Conservation (phyloP, 2,329 filamentous ascomycete genomes). For the Penicillium sp. region DNA sequence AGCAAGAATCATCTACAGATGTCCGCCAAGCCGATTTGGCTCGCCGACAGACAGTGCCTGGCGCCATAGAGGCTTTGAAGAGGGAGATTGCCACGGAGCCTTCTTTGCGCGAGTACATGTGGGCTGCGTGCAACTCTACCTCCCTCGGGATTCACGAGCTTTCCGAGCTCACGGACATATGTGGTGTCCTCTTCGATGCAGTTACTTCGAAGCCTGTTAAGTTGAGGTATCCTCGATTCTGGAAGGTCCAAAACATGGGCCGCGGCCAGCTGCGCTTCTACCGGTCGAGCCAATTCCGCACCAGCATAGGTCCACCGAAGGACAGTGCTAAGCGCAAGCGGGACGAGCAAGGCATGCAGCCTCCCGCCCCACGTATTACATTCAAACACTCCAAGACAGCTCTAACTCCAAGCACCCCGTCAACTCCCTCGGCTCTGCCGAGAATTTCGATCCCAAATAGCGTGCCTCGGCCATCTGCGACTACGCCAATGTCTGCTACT, state of each 20-base stretch:
- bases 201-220: slow-evolving; percentile 45
- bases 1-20: slow-evolving; percentile 49
- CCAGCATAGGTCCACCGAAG: slow-evolving; percentile 29
- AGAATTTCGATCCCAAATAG: slow-evolving; percentile 30
- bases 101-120: slow-evolving; percentile 49
- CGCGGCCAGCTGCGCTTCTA: slow-evolving; percentile 42
- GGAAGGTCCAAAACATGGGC: slow-evolving; percentile 49
- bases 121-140: slow-evolving; percentile 51
- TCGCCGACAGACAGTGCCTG: slow-evolving; percentile 52
- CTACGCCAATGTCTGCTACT: slow-evolving; percentile 24
- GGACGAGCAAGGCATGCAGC: slow-evolving; percentile 31
- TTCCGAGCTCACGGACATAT: slow-evolving; percentile 53
- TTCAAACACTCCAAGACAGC: slow-evolving; percentile 38
- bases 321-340: slow-evolving; percentile 35
- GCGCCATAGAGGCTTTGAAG: slow-evolving; percentile 53
- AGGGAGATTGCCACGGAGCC: slow-evolving; percentile 46
- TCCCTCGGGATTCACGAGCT: slow-evolving; percentile 49
- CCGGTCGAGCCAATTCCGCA: slow-evolving; percentile 35
- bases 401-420: slow-evolving; percentile 19
- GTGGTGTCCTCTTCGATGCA: slow-evolving; percentile 50
- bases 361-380: slow-evolving; percentile 35
- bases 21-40: slow-evolving; percentile 50
- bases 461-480: slow-evolving; percentile 23
- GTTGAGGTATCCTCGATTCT: slow-evolving; percentile 53
- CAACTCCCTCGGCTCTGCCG: slow-evolving; percentile 19